Conservation (phyloP, 306 rosid genomes). For the Pachyrhizus erosus region DNA sequence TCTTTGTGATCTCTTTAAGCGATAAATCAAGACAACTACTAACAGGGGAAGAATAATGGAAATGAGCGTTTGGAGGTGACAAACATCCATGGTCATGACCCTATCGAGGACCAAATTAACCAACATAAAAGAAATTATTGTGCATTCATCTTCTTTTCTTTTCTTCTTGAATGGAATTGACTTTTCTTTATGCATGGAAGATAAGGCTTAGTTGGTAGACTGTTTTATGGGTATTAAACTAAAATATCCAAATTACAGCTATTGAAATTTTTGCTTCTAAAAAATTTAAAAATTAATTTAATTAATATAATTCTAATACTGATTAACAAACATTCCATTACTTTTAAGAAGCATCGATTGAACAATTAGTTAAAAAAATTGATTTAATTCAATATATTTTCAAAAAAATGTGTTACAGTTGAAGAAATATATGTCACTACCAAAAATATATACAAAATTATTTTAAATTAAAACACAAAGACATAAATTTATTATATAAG, state of each 20-base stretch:
- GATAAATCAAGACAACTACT: slow-evolving; percentile 23
- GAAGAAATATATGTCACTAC: neutral
- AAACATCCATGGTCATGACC: slow-evolving; percentile 35
- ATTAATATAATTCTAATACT: neutral
- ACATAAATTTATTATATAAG: too few species aligned
- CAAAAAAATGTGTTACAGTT: neutral
- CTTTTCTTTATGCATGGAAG: neutral
- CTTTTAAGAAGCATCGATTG: neutral
- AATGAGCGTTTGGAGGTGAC: slow-evolving; percentile 6
- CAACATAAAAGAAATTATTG: neutral
- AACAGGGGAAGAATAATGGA: slow-evolving; percentile 27
- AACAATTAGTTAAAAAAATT: neutral
- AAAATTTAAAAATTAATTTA: neutral
- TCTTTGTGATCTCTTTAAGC: slow-evolving; percentile 21
- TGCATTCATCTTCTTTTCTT: neutral
- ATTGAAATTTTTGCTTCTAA: neutral
- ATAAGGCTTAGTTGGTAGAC: neutral
- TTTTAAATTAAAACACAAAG: neutral
- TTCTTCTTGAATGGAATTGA: neutral
- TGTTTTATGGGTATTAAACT: neutral
- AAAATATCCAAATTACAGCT: neutral
- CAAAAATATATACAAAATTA: neutral
- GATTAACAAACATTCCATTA: neutral
- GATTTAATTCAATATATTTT: neutral
- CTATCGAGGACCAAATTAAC: neutral